Base-by-base conservation (phyloP, 192 early-diverging fungal genomes). In the Coemansia sp. region DNA sequence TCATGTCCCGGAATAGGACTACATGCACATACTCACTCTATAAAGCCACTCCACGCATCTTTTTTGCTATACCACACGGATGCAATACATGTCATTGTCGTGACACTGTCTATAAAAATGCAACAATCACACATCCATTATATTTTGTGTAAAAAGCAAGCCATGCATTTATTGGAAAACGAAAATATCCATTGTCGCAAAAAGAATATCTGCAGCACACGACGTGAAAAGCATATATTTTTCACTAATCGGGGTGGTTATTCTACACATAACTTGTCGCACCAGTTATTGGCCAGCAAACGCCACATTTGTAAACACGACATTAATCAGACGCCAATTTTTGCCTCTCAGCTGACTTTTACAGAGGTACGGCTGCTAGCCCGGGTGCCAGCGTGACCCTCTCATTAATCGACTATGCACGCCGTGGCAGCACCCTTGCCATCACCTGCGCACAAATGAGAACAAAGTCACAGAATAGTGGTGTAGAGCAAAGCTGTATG, bases 251-350 rank as follows among this genome's bases (percentile, higher is more conserved):
- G 50, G 14, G 18, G 42, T 31, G 42, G 50, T 33, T 53, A 33
- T 53, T 53, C 24, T 26, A 53, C 50, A 28, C 50, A 26, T 53
- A 53, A 53, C 50, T 16, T 53, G 24, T 53, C 26, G 3, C 26
- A 6, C 13, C 13, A 16, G 50, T 53, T 33, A 53, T 53, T 53
- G 50, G 50, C 50, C 31, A 31, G 10, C 11, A 33, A 9, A 9
- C 24, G 50, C 50, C 50, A 53, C 50, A 53, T 53, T 53, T 53
- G 28, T 53, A 53, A 53, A 16, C 50, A 31, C 50, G 28, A 53
- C 50, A 31, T 53, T 9, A 33, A 45, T 45, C 20, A 45, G 42
- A n/a, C 18, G 42, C 42, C 42, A 9, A 40, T 40, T 16, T 40
- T 40, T 18, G 21, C 48, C 21, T 13, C 48, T 50, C 48, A 50